Percentiles rank a stretch among this genome's conserved stretches.
Evolutionary conservation across 177 flowering plant genomes (phyloP).

Genomic region (Vitis hybrid): DNA sequence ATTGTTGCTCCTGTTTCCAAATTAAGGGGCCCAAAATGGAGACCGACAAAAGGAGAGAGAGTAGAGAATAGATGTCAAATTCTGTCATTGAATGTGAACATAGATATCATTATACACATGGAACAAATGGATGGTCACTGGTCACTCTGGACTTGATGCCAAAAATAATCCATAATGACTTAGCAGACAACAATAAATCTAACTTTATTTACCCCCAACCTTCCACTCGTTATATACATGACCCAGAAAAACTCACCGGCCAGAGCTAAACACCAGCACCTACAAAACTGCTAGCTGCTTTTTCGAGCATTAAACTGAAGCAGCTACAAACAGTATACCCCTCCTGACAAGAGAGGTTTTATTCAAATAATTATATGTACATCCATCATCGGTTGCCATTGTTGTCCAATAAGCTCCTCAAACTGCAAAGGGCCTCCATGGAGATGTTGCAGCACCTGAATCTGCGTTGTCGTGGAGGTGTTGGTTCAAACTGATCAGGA

Average conservation of each 20-base stretch:
- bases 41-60: no score
- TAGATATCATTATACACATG: background rate
- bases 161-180: background rate
- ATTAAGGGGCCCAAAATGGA: no score
- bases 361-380: slow-evolving; percentile 4
- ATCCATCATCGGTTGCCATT: slow-evolving; percentile 26
- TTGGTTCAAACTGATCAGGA: slow-evolving; percentile 27
- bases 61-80: no score
- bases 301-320: slow-evolving; percentile 21
- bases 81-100: no score
- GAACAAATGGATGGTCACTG: background rate
- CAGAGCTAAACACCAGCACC: slow-evolving; percentile 7
- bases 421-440: slow-evolving; percentile 51
- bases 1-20: no score
- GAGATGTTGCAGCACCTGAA: slow-evolving; percentile 53
- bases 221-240: slow-evolving; percentile 12
- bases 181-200: background rate
- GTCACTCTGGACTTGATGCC: background rate
- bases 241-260: background rate
- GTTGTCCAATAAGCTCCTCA: slow-evolving; percentile 45
- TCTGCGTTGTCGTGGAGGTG: slow-evolving; percentile 26
- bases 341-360: background rate
- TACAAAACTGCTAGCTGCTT: slow-evolving; percentile 43
- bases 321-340: slow-evolving; percentile 21
- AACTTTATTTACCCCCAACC: background rate